These are phyloP conservation scores for Quercus phellos DNA, from an alignment of 331 rosid species.

Conservation along the genomic window DNA sequence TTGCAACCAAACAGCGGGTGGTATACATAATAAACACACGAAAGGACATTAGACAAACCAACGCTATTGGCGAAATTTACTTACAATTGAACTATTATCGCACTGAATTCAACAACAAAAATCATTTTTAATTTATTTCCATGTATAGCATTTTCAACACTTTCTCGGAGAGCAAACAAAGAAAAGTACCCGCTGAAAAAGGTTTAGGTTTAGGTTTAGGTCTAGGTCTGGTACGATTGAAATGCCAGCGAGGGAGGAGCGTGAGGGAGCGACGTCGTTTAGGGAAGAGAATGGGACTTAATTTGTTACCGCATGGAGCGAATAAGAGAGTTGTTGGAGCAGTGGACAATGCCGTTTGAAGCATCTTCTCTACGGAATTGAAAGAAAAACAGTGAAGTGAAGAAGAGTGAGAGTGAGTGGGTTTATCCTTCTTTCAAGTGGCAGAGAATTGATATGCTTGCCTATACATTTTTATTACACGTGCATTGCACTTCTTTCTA, in stretches of 20 bases:
- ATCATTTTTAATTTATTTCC: no score
- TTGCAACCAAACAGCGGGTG: background rate
- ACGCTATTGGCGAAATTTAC: background rate
- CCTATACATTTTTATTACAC: no score
- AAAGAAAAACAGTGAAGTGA: background rate
- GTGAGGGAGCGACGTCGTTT: slow-evolving; percentile 36
- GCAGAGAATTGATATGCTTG: background rate
- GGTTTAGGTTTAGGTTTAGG: slow-evolving; percentile 11
- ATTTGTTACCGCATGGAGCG: slow-evolving; percentile 32
- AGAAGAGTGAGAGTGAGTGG: background rate
- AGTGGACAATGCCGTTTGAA: slow-evolving; percentile 40
- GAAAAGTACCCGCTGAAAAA: slow-evolving; percentile 34
- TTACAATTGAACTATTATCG: background rate
- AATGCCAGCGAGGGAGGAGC: slow-evolving; percentile 22
- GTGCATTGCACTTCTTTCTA: no score
- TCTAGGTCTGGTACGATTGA: slow-evolving; percentile 28
- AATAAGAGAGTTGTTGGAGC: slow-evolving; percentile 35
- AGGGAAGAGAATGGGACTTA: slow-evolving; percentile 50
- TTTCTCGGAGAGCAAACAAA: background rate
- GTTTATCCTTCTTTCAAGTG: background rate
- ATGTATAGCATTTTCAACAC: no score
- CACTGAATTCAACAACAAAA: background rate
- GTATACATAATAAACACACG: no score
- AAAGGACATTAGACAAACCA: background rate
- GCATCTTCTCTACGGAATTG: slow-evolving; percentile 16